Percentiles rank a stretch among this genome's conserved stretches.
These are phyloP conservation scores for Fraxinus quadrangulata DNA, from an alignment of 257 asterid genomes.

Conservation along the genomic window DNA sequence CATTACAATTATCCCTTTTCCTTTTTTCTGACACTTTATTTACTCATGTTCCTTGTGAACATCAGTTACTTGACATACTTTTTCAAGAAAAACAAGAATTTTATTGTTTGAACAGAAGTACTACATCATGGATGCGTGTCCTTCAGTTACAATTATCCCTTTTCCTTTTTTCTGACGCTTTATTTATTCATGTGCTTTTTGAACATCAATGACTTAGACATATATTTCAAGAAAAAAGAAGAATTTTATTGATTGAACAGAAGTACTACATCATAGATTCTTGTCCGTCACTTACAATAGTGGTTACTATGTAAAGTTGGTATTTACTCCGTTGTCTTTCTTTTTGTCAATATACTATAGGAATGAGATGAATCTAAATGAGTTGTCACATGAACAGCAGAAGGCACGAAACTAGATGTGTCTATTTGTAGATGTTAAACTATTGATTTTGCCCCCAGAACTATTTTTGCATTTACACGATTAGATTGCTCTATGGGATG, in stretches of 20 bases:
- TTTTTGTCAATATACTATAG: neutral
- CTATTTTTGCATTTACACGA: neutral
- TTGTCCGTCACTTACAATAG: neutral
- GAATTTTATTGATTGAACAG: neutral
- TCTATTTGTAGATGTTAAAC: constrained; percentile 7
- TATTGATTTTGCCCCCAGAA: constrained; percentile 15
- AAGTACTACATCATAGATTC: neutral
- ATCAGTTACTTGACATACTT: neutral
- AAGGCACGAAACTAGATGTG: neutral
- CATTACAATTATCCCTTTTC: neutral
- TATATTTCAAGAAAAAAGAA: too few relatives aligned
- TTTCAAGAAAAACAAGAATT: too few relatives aligned
- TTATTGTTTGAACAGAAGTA: neutral
- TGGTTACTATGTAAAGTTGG: neutral
- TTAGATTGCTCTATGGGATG: neutral
- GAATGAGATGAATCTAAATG: constrained; percentile 1
- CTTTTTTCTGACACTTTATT: neutral
- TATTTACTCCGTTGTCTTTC: neutral
- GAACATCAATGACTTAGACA: too few relatives aligned
- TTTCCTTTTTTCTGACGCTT: too few relatives aligned
- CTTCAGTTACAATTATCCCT: neutral
- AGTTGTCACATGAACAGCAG: neutral
- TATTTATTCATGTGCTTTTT: too few relatives aligned
- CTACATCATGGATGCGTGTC: neutral
- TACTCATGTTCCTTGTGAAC: neutral